Conservation (phyloP, 192 early-diverging fungal genomes). For the Chytriomyces confervae region DNA sequence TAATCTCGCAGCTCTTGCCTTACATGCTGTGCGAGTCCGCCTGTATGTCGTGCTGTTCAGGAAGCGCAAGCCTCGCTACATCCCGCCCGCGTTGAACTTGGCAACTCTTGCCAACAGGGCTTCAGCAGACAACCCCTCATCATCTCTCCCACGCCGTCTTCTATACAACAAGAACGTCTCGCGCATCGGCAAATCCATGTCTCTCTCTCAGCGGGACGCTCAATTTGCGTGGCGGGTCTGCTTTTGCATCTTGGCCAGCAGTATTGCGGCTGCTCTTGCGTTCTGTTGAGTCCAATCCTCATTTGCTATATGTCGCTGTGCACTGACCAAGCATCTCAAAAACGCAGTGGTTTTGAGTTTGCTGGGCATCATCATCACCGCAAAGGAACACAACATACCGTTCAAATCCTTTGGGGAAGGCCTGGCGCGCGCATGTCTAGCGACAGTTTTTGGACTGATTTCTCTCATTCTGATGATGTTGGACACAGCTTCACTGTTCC, state of each 20-base stretch:
- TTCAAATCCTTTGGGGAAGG: slow-evolving; percentile 28
- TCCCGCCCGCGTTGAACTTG: too few relatives aligned
- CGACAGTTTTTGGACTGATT: background rate
- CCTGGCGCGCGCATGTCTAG: slow-evolving; percentile 21
- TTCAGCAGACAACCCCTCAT: background rate
- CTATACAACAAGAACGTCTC: background rate
- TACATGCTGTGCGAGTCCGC: too few relatives aligned
- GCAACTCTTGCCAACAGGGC: too few relatives aligned
- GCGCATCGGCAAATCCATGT: background rate
- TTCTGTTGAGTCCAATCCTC: background rate
- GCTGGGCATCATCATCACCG: background rate
- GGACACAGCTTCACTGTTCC: background rate
- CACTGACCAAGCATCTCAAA: too few relatives aligned
- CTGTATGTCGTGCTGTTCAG: too few relatives aligned
- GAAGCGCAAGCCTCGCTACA: too few relatives aligned
- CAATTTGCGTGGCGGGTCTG: background rate
- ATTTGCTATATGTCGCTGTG: background rate
- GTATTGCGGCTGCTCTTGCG: background rate
- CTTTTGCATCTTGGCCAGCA: background rate
- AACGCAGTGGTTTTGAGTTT: background rate
- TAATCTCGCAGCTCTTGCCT: too few relatives aligned
- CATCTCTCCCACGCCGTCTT: background rate
- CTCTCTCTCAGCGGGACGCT: background rate
- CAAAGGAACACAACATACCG: background rate
- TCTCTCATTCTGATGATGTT: slow-evolving; percentile 8